Base-by-base conservation (phyloP, 2,329 filamentous ascomycete genomes). In the Paraphaeosphaeria sporulosa region DNA sequence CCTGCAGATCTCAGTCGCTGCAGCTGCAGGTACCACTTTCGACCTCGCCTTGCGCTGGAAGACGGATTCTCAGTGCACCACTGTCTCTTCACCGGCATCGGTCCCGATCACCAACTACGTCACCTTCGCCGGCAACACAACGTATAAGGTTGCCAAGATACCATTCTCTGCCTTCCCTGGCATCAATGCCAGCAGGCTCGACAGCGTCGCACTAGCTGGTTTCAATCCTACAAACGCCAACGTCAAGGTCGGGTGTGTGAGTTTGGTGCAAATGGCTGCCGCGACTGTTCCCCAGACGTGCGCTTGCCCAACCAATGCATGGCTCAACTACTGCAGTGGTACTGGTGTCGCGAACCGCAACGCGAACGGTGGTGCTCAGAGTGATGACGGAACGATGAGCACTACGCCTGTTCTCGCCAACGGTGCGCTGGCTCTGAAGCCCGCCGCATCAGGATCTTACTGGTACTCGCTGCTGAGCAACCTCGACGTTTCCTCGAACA, bases 241-340 rank as follows among this genome's bases (percentile, higher is more conserved):
- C 17, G 44, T 61, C n/a, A 55, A 58, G 15, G 25, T 61, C 27
- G 59, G 59, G 46, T 61, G 59, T 36, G 32, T 58, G 34, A 61
- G 59, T 30, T 23, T 61, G 30, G 32, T 47, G 13, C 17, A 34
- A 4, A 51, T 55, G 36, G 13, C 55, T 25, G 50, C 32, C 9
- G 23, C 44, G 15, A 32, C 51, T 19, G 21, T 38, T 13, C 23
- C 50, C 13, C 34, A 44, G 10, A 61, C 55, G 3, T 61, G 59
- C 51, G 44, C 49, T 17, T 61, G 59, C 46, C 59, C 59, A 17
- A 46, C 40, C 17, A 50, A 9, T 21, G 59, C 59, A 1, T 61
- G 59, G 59, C 48, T 61, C 42, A 61, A 58, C 46, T 61, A 61
- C 38, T 61, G 59, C 59, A 51, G 59, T 55, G 46, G 30, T n/a